phyloP scores from a whole-genome alignment of 805 yeast species.

The Yarrowia yakushimensis region DNA sequence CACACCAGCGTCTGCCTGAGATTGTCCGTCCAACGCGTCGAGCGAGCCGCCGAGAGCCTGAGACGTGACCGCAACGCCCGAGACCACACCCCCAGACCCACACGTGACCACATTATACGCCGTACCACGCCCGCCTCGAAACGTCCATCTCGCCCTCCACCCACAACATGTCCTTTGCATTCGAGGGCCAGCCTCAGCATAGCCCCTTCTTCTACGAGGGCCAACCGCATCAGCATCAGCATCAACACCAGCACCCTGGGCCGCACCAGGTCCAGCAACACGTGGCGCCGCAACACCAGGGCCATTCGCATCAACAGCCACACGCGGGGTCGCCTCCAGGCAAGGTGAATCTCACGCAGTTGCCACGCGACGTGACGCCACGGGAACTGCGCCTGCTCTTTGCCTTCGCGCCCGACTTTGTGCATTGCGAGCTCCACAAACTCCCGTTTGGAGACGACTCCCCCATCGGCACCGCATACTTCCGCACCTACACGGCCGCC shows the following conservation, averaged over 20 bases:
- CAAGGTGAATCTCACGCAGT: constrained; percentile 29
- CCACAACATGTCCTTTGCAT: constrained; percentile 22
- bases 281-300: not conserved
- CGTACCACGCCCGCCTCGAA: too few species aligned
- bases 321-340: constrained; percentile 3
- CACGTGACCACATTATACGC: too few species aligned
- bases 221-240: constrained; percentile 9
- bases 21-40: constrained; percentile 11
- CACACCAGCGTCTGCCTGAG: constrained; percentile 11
- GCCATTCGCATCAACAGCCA: not conserved
- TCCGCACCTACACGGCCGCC: constrained; percentile 31
- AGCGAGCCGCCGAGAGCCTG: not conserved
- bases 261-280: not conserved
- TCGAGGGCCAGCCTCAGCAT: constrained; percentile 21
- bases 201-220: constrained; percentile 22
- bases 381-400: constrained; percentile 42
- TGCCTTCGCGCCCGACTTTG: constrained; percentile 41
- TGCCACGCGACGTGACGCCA: constrained; percentile 40
- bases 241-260: not conserved
- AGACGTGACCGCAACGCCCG: not conserved
- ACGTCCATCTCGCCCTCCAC: not conserved
- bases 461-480: constrained; percentile 34
- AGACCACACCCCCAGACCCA: too few species aligned
- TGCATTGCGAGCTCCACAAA: constrained; percentile 37
- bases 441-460: constrained; percentile 31